phyloP scores from a whole-genome alignment of 2,329 filamentous ascomycete genomes.

The Xylariaceae sp. region DNA sequence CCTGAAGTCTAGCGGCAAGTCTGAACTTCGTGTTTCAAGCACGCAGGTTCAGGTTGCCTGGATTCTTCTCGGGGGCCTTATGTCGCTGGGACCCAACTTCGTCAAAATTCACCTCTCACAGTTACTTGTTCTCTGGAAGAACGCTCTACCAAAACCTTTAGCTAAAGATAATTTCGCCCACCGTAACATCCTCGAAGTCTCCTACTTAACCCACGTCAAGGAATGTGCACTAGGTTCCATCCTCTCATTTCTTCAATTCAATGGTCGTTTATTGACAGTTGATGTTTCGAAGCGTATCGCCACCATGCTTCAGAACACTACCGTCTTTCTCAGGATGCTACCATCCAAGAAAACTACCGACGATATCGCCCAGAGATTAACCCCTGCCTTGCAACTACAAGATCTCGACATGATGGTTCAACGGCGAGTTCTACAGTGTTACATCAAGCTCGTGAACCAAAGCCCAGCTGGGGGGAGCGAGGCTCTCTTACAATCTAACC shows the following conservation, averaged over 20 bases:
- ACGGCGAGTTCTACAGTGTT: conserved; percentile 90
- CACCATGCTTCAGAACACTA: conserved; percentile 92
- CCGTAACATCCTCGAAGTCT: conserved; percentile 83
- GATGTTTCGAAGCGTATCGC: conserved; percentile 93
- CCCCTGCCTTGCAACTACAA: conserved; percentile 82
- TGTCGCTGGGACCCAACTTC: conserved; percentile 96
- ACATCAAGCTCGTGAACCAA: conserved; percentile 85
- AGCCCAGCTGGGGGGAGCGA: conserved; percentile 85
- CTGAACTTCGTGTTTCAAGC: conserved; percentile 85
- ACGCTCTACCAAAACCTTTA: conserved; percentile 91
- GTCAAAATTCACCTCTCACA: conserved; percentile 98
- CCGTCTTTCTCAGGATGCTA: conserved; percentile 82
- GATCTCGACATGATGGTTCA: conserved; percentile 94
- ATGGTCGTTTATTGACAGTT: conserved; percentile 85
- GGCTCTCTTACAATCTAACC: conserved; percentile 84
- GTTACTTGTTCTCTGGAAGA: conserved; percentile 93
- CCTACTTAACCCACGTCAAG: conserved; percentile 89
- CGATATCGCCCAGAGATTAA: conserved; percentile 81
- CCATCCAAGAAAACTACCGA: conserved; percentile 84
- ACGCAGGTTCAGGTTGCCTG: conserved; percentile 97
- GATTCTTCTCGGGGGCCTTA: conserved; percentile 94
- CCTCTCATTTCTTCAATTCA: conserved; percentile 89
- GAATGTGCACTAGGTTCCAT: conserved; percentile 94
- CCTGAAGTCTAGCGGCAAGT: conserved; percentile 88
- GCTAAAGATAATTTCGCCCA: conserved; percentile 87